Base-by-base conservation (phyloP, 495 filamentous ascomycete genomes). In the Parathielavia hyrcaniae region DNA sequence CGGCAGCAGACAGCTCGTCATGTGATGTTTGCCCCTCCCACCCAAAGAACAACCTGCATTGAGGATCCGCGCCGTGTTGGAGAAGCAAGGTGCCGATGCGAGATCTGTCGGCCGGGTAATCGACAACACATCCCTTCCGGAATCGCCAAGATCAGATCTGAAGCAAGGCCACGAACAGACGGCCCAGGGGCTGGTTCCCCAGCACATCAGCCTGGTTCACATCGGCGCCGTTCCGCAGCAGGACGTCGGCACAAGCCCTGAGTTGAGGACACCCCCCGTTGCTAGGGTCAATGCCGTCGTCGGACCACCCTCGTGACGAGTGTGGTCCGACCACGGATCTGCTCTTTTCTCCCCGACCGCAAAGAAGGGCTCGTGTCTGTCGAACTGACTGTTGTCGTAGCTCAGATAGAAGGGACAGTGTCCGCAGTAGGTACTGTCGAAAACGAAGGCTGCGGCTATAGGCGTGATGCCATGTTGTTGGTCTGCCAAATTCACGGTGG, bases 401-500 rank as follows among this genome's bases (percentile, higher is more conserved):
- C 26, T 9, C 8, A 30, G 48, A 23, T 57, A 45, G 6, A 41
- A 41, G 16, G 45, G 55, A 30, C 45, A 57, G 9, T 1, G 50
- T 9, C 2, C 32, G 45, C 34, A 16, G 5, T n/a, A 30, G 3
- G 26, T 30, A 30, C 26, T 8, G 36, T 10, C 1, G 22, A 50
- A 49, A 19, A 23, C 55, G 7, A 50, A 57, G 11, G 17, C 35
- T 26, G 45, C 46, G 6, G 55, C 55, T 7, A 57, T 34, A 19
- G 45, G 55, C 8, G 35, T 12, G n/a, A 43, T 35, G 5, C 55
- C 55, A 19, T 50, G 13, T 32, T 50, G 13, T 32, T 14, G 0
- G 16, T 50, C 55, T 12, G 55, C 16, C 45, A 43, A 2, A 26
- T 57, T 49, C 23, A 57, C 45, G 7, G 45, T 9, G n/a, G 55